Conservation (phyloP, 352 stramenopile genomes). For the Phytophthora palmivora region DNA sequence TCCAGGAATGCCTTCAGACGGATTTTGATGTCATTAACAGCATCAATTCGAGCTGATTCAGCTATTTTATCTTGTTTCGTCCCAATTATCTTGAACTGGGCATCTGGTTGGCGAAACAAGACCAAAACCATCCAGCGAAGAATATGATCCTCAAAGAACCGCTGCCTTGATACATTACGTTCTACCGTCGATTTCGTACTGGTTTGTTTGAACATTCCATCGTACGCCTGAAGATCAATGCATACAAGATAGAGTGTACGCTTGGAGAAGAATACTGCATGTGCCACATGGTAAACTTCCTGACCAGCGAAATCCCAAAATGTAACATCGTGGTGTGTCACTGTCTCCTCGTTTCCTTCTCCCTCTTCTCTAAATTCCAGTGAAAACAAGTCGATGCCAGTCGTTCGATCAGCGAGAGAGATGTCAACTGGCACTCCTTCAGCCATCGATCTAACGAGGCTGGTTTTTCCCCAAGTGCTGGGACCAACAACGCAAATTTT, state of each 20-base stretch:
- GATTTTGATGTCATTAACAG: background rate
- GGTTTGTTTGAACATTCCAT: background rate
- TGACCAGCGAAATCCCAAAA: slow-evolving; percentile 35
- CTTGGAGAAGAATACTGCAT: slow-evolving; percentile 29
- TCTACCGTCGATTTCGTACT: background rate
- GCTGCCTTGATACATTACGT: background rate
- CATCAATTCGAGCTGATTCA: background rate
- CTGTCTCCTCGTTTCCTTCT: background rate
- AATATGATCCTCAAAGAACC: slow-evolving; percentile 26
- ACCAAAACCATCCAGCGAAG: slow-evolving; percentile 20
- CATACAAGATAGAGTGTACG: slow-evolving; percentile 24
- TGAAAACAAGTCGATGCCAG: slow-evolving; percentile 13
- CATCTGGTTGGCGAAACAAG: slow-evolving; percentile 14
- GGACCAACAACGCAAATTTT: slow-evolving; percentile 24
- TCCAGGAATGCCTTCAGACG: slow-evolving; percentile 8
- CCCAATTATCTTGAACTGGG: slow-evolving; percentile 28
- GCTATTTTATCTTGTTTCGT: slow-evolving; percentile 14
- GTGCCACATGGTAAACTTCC: slow-evolving; percentile 24
- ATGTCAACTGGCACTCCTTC: background rate
- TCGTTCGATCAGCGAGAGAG: slow-evolving; percentile 1
- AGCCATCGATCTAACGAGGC: slow-evolving; percentile 11
- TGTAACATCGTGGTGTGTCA: slow-evolving; percentile 7
- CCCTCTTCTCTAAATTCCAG: background rate
- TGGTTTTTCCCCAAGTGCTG: slow-evolving; percentile 29
- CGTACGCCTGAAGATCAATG: slow-evolving; percentile 14